phyloP scores from a whole-genome alignment of 2,329 filamentous ascomycete genomes.

The Samsoniella hepiali region DNA sequence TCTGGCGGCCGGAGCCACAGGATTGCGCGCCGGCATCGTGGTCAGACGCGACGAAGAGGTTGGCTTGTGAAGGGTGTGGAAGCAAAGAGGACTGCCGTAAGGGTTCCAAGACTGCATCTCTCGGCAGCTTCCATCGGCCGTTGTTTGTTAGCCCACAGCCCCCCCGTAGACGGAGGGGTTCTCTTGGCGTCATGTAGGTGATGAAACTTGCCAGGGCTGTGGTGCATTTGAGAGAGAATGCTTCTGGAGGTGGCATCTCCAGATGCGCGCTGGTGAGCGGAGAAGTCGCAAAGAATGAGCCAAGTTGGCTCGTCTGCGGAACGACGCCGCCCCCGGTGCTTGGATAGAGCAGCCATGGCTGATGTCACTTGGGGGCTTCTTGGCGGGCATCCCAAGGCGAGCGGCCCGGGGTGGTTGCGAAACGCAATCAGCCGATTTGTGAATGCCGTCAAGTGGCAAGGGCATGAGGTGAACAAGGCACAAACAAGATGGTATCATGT shows the following conservation, averaged over 20 bases:
- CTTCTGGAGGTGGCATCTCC: background rate
- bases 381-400: conserved; percentile 8
- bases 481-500: background rate
- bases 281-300: background rate
- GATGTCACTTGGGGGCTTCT: conserved; percentile 13
- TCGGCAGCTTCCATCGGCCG: background rate
- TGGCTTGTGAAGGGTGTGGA: background rate
- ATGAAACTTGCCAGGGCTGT: background rate
- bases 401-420: background rate
- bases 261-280: background rate
- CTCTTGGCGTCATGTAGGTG: background rate
- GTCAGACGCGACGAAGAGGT: background rate
- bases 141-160: too few relatives aligned
- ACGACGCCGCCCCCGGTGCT: background rate
- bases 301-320: background rate
- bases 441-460: conserved; percentile 9
- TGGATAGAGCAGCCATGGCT: conserved; percentile 4
- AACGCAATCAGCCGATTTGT: conserved; percentile 12
- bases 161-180: background rate
- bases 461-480: background rate
- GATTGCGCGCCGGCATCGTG: conserved; percentile 1
- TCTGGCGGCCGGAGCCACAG: background rate
- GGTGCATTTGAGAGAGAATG: background rate
- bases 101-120: background rate
- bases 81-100: background rate